These are phyloP conservation scores for Fusarium solani-melongenae DNA, from an alignment of 2,329 filamentous ascomycete genomes.

Conservation along the genomic window DNA sequence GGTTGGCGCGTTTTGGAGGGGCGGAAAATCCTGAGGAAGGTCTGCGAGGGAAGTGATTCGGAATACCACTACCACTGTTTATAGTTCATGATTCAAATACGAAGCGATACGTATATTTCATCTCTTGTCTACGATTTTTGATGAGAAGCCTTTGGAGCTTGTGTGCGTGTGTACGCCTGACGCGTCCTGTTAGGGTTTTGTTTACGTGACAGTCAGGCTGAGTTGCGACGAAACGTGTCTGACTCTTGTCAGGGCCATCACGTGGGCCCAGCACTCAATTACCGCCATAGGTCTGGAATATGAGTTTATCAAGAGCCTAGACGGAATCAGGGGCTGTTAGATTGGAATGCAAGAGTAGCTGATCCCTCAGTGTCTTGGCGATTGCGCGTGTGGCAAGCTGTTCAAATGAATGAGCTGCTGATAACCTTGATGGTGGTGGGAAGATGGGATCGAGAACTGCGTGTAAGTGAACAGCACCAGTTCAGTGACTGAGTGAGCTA, in stretches of 20 bases:
- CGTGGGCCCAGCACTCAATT: conserved; percentile 32
- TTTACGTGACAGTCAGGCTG: conserved; percentile 28
- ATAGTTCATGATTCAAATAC: conserved; percentile 21
- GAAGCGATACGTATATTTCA: conserved; percentile 3
- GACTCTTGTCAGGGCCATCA: conserved; percentile 34
- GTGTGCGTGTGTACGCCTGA: conserved; percentile 15
- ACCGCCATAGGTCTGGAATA: not conserved
- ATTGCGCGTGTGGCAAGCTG: not conserved
- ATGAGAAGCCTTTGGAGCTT: not conserved
- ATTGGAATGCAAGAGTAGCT: not conserved
- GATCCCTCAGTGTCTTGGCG: not conserved
- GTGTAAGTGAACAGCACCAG: conserved; percentile 19
- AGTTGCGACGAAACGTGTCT: conserved; percentile 34
- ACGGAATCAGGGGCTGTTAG: not conserved
- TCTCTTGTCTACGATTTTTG: not conserved
- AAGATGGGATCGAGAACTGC: not conserved
- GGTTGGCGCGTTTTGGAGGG: conserved; percentile 24
- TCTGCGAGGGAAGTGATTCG: conserved; percentile 19
- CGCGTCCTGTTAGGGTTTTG: conserved; percentile 40
- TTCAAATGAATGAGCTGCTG: not conserved
- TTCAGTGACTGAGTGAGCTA: not conserved
- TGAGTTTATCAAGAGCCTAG: not conserved
- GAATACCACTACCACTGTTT: conserved; percentile 41
- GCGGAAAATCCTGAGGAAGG: conserved; percentile 28
- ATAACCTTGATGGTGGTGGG: not conserved